A percentile compares a stretch with the other conserved stretches of the same genome.
Conservation (phyloP, 2,329 filamentous ascomycete genomes). For the Whalleya microplaca region DNA sequence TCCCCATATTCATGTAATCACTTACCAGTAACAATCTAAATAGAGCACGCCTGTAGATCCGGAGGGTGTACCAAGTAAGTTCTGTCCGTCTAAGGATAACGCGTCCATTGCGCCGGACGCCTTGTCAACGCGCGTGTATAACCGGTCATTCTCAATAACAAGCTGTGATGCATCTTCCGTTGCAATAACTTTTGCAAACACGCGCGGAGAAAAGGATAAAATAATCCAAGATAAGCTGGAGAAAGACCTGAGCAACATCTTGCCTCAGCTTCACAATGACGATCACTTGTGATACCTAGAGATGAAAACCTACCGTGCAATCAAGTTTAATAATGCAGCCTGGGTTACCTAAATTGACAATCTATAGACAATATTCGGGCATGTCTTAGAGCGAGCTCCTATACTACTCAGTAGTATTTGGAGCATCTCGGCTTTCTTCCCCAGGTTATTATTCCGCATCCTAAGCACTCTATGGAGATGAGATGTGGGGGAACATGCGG, state of each 20-base stretch:
- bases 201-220: constrained; percentile 14
- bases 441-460: constrained; percentile 25
- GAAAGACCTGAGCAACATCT: constrained; percentile 19
- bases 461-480: constrained; percentile 11
- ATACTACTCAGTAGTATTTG: constrained; percentile 8
- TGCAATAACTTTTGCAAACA: constrained; percentile 33
- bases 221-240: constrained; percentile 15
- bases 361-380: constrained; percentile 23
- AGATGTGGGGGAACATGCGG: constrained; percentile 25
- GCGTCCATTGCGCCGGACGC: constrained; percentile 41
- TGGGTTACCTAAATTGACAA: constrained; percentile 14
- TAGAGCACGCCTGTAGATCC: constrained; percentile 58
- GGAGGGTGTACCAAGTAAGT: constrained; percentile 54
- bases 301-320: constrained; percentile 25
- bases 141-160: constrained; percentile 44
- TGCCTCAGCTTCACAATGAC: constrained; percentile 15
- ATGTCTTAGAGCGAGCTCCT: constrained; percentile 18
- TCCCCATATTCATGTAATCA: constrained; percentile 12
- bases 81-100: constrained; percentile 43
- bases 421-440: constrained; percentile 8
- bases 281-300: constrained; percentile 16
- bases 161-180: constrained; percentile 40
- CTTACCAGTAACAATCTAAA: constrained; percentile 63
- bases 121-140: constrained; percentile 44
- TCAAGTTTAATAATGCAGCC: constrained; percentile 17